phyloP scores from a whole-genome alignment of 2,329 filamentous ascomycete species.

The Ophiocordyceps unilateralis region DNA sequence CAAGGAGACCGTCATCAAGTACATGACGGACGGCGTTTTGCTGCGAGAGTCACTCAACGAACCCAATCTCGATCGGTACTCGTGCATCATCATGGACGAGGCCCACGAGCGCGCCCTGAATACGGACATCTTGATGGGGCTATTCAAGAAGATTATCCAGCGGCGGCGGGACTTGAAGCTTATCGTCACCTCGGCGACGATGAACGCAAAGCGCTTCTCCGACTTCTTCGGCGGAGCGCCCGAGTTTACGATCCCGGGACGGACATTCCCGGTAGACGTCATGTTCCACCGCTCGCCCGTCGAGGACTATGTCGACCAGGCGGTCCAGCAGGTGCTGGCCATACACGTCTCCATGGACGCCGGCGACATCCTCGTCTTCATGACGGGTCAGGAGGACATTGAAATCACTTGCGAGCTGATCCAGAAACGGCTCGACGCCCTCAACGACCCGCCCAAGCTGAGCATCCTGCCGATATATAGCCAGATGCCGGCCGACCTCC shows the following conservation, averaged over 20 bases:
- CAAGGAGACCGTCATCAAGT: slow-evolving; percentile 84
- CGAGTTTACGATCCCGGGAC: slow-evolving; percentile 89
- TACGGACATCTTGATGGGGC: slow-evolving; percentile 84
- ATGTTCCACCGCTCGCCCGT: slow-evolving; percentile 92
- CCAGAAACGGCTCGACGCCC: slow-evolving; percentile 86
- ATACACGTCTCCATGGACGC: slow-evolving; percentile 90
- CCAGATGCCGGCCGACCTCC: slow-evolving; percentile 80
- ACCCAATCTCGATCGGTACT: slow-evolving; percentile 75
- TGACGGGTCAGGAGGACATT: slow-evolving; percentile 96
- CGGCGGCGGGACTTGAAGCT: slow-evolving; percentile 75
- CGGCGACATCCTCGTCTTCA: slow-evolving; percentile 89
- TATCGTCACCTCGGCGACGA: slow-evolving; percentile 89
- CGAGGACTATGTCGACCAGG: slow-evolving; percentile 85
- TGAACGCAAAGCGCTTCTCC: slow-evolving; percentile 95
- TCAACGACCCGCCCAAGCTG: slow-evolving; percentile 80
- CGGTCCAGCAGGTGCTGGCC: slow-evolving; percentile 94
- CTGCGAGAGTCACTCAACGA: slow-evolving; percentile 89
- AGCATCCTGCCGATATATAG: slow-evolving; percentile 91
- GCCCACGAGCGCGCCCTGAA: slow-evolving; percentile 94
- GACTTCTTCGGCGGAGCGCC: slow-evolving; percentile 91
- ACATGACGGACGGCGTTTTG: slow-evolving; percentile 99
- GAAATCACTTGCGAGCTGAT: slow-evolving; percentile 88
- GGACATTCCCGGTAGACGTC: slow-evolving; percentile 89
- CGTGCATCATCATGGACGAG: slow-evolving; percentile 95
- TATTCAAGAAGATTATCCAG: slow-evolving; percentile 86